These are phyloP conservation scores for Ustilago nuda DNA, from an alignment of 1,284 basidiomycete genomes.

Conservation along the genomic window DNA sequence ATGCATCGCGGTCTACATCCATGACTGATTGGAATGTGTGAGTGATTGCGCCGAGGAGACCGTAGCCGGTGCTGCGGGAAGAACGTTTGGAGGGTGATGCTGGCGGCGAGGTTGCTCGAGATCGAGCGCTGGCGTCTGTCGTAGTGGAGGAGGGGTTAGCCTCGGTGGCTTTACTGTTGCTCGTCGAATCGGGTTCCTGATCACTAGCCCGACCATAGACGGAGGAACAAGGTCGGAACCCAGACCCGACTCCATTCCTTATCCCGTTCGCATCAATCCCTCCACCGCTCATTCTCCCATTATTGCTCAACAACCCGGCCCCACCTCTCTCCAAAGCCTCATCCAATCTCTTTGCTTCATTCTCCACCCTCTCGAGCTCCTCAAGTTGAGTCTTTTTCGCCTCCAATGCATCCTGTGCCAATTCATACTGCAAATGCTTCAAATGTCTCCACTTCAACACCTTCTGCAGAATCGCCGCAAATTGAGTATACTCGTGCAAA, in stretches of 20 bases:
- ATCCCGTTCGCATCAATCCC: slow-evolving; percentile 50
- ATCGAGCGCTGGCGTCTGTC: slow-evolving; percentile 5
- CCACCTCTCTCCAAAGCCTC: slow-evolving; percentile 77
- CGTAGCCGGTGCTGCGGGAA: slow-evolving; percentile 70
- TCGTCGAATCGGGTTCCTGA: slow-evolving; percentile 14
- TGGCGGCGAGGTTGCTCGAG: slow-evolving; percentile 33
- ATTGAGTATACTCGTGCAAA: slow-evolving; percentile 93
- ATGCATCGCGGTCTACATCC: slow-evolving; percentile 97
- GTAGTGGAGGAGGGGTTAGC: slow-evolving; percentile 3
- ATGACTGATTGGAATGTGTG: slow-evolving; percentile 97
- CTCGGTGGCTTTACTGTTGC: not conserved
- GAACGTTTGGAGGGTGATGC: slow-evolving; percentile 41
- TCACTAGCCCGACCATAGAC: slow-evolving; percentile 42
- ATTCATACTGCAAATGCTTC: slow-evolving; percentile 97
- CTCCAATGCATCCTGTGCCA: slow-evolving; percentile 91
- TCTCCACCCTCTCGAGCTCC: slow-evolving; percentile 90
- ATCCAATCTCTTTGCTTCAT: slow-evolving; percentile 87
- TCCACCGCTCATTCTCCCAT: slow-evolving; percentile 23
- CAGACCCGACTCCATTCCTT: slow-evolving; percentile 43
- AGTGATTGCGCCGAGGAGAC: slow-evolving; percentile 88
- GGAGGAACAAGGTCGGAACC: slow-evolving; percentile 31
- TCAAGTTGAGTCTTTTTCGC: slow-evolving; percentile 86
- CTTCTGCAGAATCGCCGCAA: slow-evolving; percentile 92
- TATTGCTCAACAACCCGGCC: slow-evolving; percentile 36
- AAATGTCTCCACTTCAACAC: slow-evolving; percentile 94